Conservation (phyloP, 2,329 filamentous ascomycete species). For the Pseudogymnoascus sp. region DNA sequence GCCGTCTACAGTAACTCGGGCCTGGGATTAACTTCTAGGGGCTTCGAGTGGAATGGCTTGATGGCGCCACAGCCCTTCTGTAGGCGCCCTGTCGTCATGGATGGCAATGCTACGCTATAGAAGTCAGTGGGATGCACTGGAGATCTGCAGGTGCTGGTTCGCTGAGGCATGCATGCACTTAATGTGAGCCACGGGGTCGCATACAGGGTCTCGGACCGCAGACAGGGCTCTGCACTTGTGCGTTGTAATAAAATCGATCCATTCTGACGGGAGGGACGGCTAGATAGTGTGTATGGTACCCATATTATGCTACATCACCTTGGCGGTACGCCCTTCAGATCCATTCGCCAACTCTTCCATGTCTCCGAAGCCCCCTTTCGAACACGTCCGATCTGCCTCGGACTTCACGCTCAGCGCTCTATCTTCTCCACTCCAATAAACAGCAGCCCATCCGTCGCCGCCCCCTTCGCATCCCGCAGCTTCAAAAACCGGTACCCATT, state of each 20-base stretch:
- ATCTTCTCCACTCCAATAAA: slow-evolving; percentile 65
- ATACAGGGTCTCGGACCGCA: background rate
- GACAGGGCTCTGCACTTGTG: background rate
- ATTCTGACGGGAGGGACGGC: background rate
- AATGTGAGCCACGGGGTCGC: background rate
- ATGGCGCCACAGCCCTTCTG: background rate
- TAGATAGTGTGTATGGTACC: background rate
- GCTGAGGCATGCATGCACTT: background rate
- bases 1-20: background rate
- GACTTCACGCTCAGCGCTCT: background rate
- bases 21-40: background rate
- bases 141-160: background rate
- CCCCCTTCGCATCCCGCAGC: slow-evolving; percentile 61
- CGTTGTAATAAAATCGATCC: slow-evolving; percentile 4
- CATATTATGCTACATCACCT: background rate
- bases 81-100: background rate
- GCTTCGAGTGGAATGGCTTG: background rate
- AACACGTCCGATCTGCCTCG: background rate
- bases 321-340: background rate
- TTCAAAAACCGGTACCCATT: slow-evolving; percentile 71
- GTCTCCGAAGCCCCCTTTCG: background rate
- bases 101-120: background rate
- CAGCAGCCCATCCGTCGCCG: slow-evolving; percentile 57
- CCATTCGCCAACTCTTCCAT: slow-evolving; percentile 1
- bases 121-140: background rate